Base-by-base conservation (phyloP, 1,284 basidiomycete genomes). In the Porphyrellus sp. region DNA sequence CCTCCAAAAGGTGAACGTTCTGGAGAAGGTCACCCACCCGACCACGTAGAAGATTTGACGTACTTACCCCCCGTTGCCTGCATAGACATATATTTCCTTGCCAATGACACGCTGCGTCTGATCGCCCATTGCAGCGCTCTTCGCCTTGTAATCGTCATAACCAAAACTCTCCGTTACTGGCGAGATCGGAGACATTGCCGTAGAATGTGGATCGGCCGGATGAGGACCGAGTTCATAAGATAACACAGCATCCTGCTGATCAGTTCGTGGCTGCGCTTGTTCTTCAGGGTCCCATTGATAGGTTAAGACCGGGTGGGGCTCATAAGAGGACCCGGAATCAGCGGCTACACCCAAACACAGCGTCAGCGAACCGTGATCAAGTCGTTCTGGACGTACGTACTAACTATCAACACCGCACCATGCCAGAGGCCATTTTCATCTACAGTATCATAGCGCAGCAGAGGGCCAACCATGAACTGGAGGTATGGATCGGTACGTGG, bases 1-100 rank as follows among this genome's bases (percentile, higher is more conserved):
- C 49, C 97, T 80, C 91, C 93, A 98, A 74, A 99, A 99, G 1
- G 91, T 93, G 66, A 81, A 92, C 0, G 88, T 86, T 15, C 91
- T 89, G 40, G 27, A 48, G 11, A 43, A 15, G 2, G 27, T 58
- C 41, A 56, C 42, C 44, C 15, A 28, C 30, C 23, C 6, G 2
- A 8, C 20, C 21, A 11, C 21, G 35, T 6, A 16, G 20, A 28
- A 39, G 15, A 4, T 1, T 8, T 5, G 20, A 12, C 20, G n/a
- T 16, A 68, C 81, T 47, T 59, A 83, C 85, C 83, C 84, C 49
- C 81, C 78, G 51, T 74, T 71, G 16, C 87, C 86, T 18, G 78
- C 75, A 72, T 95, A 93, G 9, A 89, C 86, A 73, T 84, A 91
- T 43, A 98, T 82, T 64, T 89, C 86, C 58, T 91, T 80, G 3